phyloP scores from a whole-genome alignment of 2,329 filamentous ascomycete genomes.

The Acarospora socialis region DNA sequence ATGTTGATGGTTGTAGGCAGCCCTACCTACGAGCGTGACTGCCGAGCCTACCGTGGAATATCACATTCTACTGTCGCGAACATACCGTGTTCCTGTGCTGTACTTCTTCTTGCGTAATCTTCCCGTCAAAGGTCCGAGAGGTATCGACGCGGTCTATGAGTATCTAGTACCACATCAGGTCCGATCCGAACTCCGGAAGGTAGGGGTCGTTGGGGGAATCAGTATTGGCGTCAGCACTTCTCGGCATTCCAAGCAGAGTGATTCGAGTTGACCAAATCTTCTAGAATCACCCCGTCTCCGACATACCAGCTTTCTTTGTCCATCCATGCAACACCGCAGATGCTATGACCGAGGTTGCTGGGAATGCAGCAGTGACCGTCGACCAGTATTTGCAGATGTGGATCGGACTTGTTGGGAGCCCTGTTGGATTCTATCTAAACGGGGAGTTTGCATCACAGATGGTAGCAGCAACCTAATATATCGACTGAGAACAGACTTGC shows the following conservation, averaged over 20 bases:
- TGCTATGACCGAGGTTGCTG: slow-evolving; percentile 48
- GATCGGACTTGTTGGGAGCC: slow-evolving; percentile 74
- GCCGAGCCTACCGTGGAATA: slow-evolving; percentile 55
- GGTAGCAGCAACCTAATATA: slow-evolving; percentile 17
- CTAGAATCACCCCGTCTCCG: slow-evolving; percentile 70
- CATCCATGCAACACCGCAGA: slow-evolving; percentile 85
- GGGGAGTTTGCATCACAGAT: slow-evolving; percentile 27
- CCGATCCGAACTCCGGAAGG: slow-evolving; percentile 44
- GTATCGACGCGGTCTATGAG: slow-evolving; percentile 56
- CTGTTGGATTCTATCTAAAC: slow-evolving; percentile 60
- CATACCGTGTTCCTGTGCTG: slow-evolving; percentile 59
- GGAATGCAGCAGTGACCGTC: slow-evolving; percentile 22
- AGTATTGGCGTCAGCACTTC: slow-evolving; percentile 65
- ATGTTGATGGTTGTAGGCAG: no score
- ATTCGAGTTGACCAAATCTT: slow-evolving; percentile 8
- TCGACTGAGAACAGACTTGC: slow-evolving; percentile 9
- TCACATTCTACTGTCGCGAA: slow-evolving; percentile 61
- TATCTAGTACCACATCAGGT: slow-evolving; percentile 54
- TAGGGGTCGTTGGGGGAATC: slow-evolving; percentile 57
- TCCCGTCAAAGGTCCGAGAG: slow-evolving; percentile 40
- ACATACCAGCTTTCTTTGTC: slow-evolving; percentile 70
- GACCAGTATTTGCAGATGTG: slow-evolving; percentile 71
- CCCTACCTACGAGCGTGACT: no score
- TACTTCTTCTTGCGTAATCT: slow-evolving; percentile 57
- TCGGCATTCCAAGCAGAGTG: slow-evolving; percentile 22